These are phyloP conservation scores for Pleurotus djamor DNA, from an alignment of 768 basidiomycete genomes.

Conservation along the genomic window DNA sequence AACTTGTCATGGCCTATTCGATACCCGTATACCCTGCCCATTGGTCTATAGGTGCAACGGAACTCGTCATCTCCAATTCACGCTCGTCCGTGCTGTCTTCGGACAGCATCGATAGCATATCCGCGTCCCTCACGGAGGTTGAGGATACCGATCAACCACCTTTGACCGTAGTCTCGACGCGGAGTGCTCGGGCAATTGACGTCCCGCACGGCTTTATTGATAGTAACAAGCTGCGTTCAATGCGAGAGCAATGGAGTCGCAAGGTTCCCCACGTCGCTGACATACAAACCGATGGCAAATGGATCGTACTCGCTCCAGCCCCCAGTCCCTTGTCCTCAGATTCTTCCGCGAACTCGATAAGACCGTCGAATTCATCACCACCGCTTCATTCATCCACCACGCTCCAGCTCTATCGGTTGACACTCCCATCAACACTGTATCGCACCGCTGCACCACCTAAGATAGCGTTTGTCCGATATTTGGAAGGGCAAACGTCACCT, in stretches of 20 bases:
- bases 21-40: slow-evolving; percentile 79
- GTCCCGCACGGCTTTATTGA: slow-evolving; percentile 74
- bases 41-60: slow-evolving; percentile 78
- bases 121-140: slow-evolving; percentile 12
- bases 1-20: slow-evolving; percentile 72
- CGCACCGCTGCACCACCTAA: slow-evolving; percentile 54
- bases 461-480: slow-evolving; percentile 66
- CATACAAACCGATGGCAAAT: slow-evolving; percentile 83
- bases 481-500: slow-evolving; percentile 69
- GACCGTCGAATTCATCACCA: slow-evolving; percentile 9
- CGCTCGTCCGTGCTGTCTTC: slow-evolving; percentile 13
- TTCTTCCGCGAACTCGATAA: slow-evolving; percentile 20
- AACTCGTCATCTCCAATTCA: slow-evolving; percentile 59
- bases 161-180: slow-evolving; percentile 52
- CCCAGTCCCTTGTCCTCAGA: slow-evolving; percentile 16
- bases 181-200: slow-evolving; percentile 69
- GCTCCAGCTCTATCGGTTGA: slow-evolving; percentile 75
- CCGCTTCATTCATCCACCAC: slow-evolving; percentile 38
- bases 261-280: slow-evolving; percentile 71
- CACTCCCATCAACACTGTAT: slow-evolving; percentile 44
- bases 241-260: slow-evolving; percentile 79
- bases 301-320: slow-evolving; percentile 74
- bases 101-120: slow-evolving; percentile 1
- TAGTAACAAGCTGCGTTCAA: slow-evolving; percentile 52
- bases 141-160: slow-evolving; percentile 6